Evolutionary conservation across 169 alveolate genomes (phyloP).

Genomic region (Eimeria necatrix): DNA sequence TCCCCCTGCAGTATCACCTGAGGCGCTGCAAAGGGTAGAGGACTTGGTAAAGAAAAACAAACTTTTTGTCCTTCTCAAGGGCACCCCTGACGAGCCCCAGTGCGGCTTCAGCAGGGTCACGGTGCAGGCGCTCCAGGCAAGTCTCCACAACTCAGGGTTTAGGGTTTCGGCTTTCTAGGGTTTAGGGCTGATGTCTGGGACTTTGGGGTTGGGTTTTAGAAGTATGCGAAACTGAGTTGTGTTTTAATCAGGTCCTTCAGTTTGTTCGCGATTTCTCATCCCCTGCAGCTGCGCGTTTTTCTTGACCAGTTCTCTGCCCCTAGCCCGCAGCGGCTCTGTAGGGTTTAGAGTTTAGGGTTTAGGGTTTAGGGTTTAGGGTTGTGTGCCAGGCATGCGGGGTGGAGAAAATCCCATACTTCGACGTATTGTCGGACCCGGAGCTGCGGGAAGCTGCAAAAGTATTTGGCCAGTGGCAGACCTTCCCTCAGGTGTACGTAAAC

Average conservation of each 20-base stretch:
- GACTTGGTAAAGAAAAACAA: not conserved
- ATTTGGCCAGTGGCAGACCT: not conserved
- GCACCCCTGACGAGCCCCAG: not conserved
- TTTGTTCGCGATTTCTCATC: no score
- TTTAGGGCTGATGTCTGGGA: not conserved
- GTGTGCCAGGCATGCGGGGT: slow-evolving; percentile 21
- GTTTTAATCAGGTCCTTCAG: no score
- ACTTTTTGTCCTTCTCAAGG: not conserved
- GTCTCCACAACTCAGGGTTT: not conserved
- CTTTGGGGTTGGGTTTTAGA: no score
- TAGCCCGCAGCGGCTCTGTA: not conserved
- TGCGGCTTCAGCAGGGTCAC: not conserved
- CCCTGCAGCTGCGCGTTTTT: no score
- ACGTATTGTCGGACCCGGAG: not conserved
- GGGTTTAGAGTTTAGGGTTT: slow-evolving; percentile 10
- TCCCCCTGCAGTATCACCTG: not conserved
- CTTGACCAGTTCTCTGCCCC: no score
- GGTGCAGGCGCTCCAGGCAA: slow-evolving; percentile 13
- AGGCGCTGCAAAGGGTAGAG: not conserved
- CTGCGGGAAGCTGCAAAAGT: not conserved
- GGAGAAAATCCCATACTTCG: not conserved
- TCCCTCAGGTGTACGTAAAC: slow-evolving; percentile 46
- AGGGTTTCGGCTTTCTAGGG: slow-evolving; percentile 17
- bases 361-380: not conserved
- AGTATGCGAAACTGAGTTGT: no score